These are phyloP conservation scores for Leishmania gerbilli DNA, from an alignment of 208 protist genomes.

Conservation along the genomic window DNA sequence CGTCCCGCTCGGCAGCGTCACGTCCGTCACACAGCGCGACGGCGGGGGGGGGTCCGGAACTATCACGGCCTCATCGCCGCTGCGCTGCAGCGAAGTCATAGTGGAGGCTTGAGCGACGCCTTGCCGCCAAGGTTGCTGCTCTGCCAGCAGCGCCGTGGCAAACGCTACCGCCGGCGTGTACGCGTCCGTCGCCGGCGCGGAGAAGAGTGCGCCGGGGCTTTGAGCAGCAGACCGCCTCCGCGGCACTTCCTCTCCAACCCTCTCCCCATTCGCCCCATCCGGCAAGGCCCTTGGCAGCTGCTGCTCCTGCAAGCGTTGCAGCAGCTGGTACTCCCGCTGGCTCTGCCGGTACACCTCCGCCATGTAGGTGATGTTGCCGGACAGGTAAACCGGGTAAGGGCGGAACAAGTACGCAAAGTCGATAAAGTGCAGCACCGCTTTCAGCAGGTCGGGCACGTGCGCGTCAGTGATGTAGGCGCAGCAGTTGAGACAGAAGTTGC, in stretches of 20 bases:
- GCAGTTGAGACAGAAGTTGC: slow-evolving; percentile 35
- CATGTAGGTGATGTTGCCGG: slow-evolving; percentile 27
- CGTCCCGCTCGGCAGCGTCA: background rate
- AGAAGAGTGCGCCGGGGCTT: background rate
- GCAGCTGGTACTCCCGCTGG: slow-evolving; percentile 23
- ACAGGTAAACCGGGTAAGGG: slow-evolving; percentile 41
- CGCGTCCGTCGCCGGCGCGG: background rate
- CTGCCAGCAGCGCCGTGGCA: slow-evolving; percentile 20
- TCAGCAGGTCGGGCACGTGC: slow-evolving; percentile 54
- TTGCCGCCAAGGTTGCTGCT: slow-evolving; percentile 24
- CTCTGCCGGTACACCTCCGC: slow-evolving; percentile 64
- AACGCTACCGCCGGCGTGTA: slow-evolving; percentile 20
- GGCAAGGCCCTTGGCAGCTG: background rate
- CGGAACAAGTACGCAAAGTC: slow-evolving; percentile 61
- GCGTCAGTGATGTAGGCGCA: slow-evolving; percentile 56
- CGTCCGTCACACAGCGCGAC: background rate
- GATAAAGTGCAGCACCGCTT: slow-evolving; percentile 54
- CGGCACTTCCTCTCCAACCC: background rate
- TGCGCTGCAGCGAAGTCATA: slow-evolving; percentile 20
- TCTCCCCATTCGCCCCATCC: background rate
- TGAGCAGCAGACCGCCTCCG: background rate
- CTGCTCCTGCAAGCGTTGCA: slow-evolving; percentile 12
- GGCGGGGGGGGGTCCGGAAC: background rate
- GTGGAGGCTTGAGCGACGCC: slow-evolving; percentile 22
- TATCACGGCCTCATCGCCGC: background rate